These are phyloP conservation scores for Citrus trifoliata DNA, from an alignment of 345 rosid genomes.

Conservation along the genomic window DNA sequence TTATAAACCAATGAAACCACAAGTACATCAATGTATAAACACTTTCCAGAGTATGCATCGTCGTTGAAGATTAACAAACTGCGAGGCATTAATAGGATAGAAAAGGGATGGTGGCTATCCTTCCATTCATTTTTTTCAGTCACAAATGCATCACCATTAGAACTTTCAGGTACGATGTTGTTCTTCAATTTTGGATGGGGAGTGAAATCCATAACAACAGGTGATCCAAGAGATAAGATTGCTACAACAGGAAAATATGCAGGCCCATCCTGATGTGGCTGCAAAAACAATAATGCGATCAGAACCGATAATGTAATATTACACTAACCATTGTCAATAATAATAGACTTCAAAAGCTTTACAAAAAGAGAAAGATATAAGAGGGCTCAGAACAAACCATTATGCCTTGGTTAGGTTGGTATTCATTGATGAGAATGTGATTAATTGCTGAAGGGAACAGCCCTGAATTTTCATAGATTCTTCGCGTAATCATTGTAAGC, in stretches of 20 bases:
- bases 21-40: constrained; percentile 3
- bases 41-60: constrained; percentile 56
- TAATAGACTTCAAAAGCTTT: neutral
- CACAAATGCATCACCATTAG: constrained; percentile 16
- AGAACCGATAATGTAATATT: neutral
- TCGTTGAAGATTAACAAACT: constrained; percentile 91
- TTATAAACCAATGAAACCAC: neutral
- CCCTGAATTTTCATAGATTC: constrained; percentile 62
- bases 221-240: constrained; percentile 78
- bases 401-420: constrained; percentile 82
- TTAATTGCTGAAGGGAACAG: constrained; percentile 71
- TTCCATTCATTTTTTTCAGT: constrained; percentile 22
- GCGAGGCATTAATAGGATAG: constrained; percentile 71
- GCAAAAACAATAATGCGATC: constrained; percentile 22
- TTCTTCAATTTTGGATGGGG: constrained; percentile 53
- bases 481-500: constrained; percentile 5
- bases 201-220: constrained; percentile 79
- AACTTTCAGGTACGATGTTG: constrained; percentile 14
- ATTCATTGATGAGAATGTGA: constrained; percentile 90
- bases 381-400: constrained; percentile 47
- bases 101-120: constrained; percentile 44
- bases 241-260: constrained; percentile 91
- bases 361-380: neutral
- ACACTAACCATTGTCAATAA: neutral
- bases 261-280: constrained; percentile 98